Percentiles rank a stretch among this genome's conserved stretches.
These are phyloP conservation scores for Immersiporthe knoxdaviesiana DNA, from an alignment of 2,329 filamentous ascomycete species.

Conservation along the genomic window DNA sequence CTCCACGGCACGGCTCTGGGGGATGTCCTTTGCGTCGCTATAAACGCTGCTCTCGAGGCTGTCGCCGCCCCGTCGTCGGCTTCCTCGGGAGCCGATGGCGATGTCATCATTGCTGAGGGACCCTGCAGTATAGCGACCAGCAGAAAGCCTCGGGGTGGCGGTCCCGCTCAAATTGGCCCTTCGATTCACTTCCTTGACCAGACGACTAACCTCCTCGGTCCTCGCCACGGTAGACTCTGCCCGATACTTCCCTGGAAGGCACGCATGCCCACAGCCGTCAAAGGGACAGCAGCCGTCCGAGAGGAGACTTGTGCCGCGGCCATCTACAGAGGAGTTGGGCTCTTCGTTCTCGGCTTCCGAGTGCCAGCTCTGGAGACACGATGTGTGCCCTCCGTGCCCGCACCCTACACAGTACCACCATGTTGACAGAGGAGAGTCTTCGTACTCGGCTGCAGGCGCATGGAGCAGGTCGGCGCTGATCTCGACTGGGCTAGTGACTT, in stretches of 20 bases:
- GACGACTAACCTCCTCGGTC: constrained; percentile 57
- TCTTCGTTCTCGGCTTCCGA: constrained; percentile 40
- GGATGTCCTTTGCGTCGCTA: constrained; percentile 58
- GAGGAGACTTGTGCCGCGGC: constrained; percentile 30
- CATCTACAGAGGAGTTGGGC: constrained; percentile 18
- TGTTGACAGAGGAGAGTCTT: constrained; percentile 41
- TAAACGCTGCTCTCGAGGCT: constrained; percentile 40
- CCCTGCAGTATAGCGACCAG: constrained; percentile 10
- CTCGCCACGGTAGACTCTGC: constrained; percentile 49
- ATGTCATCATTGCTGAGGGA: constrained; percentile 17
- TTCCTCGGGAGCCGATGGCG: constrained; percentile 4
- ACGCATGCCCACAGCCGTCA: constrained; percentile 68
- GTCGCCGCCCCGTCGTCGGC: constrained; percentile 24
- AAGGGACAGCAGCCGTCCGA: constrained; percentile 64
- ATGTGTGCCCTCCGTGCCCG: constrained; percentile 64
- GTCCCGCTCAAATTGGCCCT: constrained; percentile 28
- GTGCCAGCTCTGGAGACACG: constrained; percentile 65
- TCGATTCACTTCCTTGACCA: constrained; percentile 44
- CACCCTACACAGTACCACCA: constrained; percentile 70
- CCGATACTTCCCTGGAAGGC: constrained; percentile 60
- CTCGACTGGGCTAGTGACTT: constrained; percentile 35
- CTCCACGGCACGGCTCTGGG: constrained; percentile 64
- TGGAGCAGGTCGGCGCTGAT: constrained; percentile 9
- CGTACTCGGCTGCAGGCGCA: constrained; percentile 3
- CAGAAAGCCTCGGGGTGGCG: constrained; percentile 27